These are phyloP conservation scores for Skeletonema menzelii DNA, from an alignment of 108 stramenopile genomes.

Conservation along the genomic window DNA sequence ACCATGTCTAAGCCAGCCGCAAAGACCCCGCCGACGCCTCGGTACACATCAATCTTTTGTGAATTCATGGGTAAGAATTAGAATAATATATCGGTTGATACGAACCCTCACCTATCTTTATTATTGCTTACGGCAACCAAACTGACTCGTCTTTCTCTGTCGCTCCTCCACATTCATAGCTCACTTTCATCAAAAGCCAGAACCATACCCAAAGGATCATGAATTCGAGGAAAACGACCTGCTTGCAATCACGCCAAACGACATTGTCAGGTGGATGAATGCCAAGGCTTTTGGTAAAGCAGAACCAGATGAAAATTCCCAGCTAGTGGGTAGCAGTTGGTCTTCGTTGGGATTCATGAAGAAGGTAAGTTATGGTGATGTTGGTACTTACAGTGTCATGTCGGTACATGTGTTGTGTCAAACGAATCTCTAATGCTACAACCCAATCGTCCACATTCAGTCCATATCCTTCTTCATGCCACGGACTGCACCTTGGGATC, in stretches of 20 bases:
- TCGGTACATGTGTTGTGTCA: background rate
- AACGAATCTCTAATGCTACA: background rate
- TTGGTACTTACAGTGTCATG: background rate
- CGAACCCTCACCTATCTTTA: too few species aligned
- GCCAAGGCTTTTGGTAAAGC: slow-evolving; percentile 1
- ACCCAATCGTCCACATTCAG: background rate
- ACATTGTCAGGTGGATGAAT: slow-evolving; percentile 7
- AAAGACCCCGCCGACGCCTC: background rate
- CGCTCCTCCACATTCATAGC: background rate
- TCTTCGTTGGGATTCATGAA: slow-evolving; percentile 6
- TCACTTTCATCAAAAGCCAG: background rate
- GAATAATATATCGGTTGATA: too few species aligned
- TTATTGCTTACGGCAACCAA: background rate
- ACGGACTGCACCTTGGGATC: slow-evolving; percentile 8
- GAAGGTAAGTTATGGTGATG: background rate
- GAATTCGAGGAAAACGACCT: background rate
- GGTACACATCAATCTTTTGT: slow-evolving; percentile 1
- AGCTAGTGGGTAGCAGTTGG: background rate
- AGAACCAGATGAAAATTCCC: background rate
- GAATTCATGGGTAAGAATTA: slow-evolving; percentile 5
- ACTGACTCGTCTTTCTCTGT: background rate
- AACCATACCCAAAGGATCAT: background rate
- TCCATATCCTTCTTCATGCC: slow-evolving; percentile 6
- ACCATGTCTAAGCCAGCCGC: background rate
- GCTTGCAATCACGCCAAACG: background rate